phyloP scores from a whole-genome alignment of 164 flowering plant genomes.

The Magnolia officinalis region DNA sequence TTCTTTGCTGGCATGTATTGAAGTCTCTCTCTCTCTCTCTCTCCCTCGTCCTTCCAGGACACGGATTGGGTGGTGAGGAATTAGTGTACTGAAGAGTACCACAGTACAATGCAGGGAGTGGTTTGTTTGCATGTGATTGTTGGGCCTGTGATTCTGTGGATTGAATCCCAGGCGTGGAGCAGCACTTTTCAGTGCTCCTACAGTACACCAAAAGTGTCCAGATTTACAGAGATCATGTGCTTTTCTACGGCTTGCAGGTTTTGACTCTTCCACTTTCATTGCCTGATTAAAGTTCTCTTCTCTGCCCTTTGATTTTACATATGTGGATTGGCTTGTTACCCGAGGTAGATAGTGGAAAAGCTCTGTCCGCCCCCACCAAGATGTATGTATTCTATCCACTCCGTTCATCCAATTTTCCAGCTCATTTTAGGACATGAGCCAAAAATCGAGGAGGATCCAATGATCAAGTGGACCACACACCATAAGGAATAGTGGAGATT shows the following conservation, averaged over 20 bases:
- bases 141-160: constrained; percentile 2
- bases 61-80: neutral
- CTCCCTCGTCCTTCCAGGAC: no score
- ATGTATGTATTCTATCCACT: no score
- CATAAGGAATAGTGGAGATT: no score
- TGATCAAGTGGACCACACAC: no score
- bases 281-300: neutral
- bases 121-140: constrained; percentile 5
- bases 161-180: neutral
- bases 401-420: no score
- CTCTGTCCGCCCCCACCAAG: no score
- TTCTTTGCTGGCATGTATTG: no score
- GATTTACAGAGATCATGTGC: constrained; percentile 9
- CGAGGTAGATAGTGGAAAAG: no score
- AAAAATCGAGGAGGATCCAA: no score
- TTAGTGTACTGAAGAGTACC: constrained; percentile 10
- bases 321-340: no score
- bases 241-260: constrained; percentile 1
- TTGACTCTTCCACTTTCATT: neutral
- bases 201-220: neutral
- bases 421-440: no score
- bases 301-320: neutral
- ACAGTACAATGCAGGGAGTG: neutral
- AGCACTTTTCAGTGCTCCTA: neutral
- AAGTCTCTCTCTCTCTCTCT: no score